These are phyloP conservation scores for Colletotrichum lupini DNA, from an alignment of 2,329 filamentous ascomycete genomes.

Conservation along the genomic window DNA sequence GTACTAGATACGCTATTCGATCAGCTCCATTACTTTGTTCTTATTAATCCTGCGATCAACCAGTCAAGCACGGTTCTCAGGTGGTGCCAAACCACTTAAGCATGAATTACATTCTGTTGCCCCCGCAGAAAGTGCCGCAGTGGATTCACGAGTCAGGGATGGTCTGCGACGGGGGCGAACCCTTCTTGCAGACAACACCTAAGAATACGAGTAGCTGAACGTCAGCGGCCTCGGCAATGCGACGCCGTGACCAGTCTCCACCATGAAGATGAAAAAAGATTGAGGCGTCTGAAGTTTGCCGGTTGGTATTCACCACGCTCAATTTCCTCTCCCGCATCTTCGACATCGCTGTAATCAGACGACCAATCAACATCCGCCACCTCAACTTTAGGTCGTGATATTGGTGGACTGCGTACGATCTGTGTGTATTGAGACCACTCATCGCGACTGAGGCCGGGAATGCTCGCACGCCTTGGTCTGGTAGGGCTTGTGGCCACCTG, in stretches of 20 bases:
- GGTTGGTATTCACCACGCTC: not conserved
- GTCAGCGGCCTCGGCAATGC: conserved; percentile 22
- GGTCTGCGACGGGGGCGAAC: conserved; percentile 5
- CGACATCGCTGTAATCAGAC: not conserved
- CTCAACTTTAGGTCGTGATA: not conserved
- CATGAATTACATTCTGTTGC: not conserved
- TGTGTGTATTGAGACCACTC: not conserved
- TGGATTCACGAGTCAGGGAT: conserved; percentile 14
- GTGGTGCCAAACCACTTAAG: not conserved
- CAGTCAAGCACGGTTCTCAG: not conserved
- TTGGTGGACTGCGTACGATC: not conserved
- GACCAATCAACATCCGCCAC: not conserved
- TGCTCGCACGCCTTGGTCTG: conserved; percentile 5
- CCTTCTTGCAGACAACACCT: not conserved
- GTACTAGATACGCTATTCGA: not conserved
- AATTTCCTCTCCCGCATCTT: not conserved
- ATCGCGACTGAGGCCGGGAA: not conserved
- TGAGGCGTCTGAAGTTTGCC: not conserved
- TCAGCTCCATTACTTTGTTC: not conserved
- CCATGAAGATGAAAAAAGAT: conserved; percentile 1
- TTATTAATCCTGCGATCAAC: not conserved
- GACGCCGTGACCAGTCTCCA: conserved; percentile 7
- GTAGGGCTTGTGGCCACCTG: conserved; percentile 17
- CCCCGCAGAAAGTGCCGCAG: conserved; percentile 7
- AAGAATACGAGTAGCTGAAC: conserved; percentile 15